Conservation (phyloP, 805 yeast genomes). For the Sugiyamaella chiloensis region DNA sequence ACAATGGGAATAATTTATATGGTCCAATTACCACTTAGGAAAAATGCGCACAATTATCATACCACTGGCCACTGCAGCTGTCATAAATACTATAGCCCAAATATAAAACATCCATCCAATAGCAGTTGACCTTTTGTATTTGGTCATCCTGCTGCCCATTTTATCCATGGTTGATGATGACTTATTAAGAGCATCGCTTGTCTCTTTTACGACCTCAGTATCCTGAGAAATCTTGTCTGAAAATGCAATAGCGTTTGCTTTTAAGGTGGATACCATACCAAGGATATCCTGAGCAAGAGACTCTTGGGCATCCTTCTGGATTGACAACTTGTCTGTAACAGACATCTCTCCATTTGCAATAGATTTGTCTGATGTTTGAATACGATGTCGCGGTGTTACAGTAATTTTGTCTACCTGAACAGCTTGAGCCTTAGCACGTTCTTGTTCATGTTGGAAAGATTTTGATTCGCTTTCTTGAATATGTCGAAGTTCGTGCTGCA, state of each 20-base stretch:
- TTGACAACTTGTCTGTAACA: conserved; percentile 26
- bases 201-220: conserved; percentile 31
- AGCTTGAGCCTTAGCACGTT: not conserved
- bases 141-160: conserved; percentile 34
- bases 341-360: conserved; percentile 7
- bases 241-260: conserved; percentile 46
- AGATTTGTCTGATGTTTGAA: too few species aligned
- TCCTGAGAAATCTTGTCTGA: conserved; percentile 38
- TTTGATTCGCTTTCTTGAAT: conserved; percentile 11
- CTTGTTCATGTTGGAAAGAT: conserved; percentile 2
- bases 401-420: conserved; percentile 6
- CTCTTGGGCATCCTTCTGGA: conserved; percentile 39
- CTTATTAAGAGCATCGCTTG: conserved; percentile 35
- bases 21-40: conserved; percentile 34
- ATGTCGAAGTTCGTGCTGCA: conserved; percentile 12
- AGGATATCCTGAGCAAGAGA: conserved; percentile 48
- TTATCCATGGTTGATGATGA: conserved; percentile 34
- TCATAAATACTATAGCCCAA: conserved; percentile 34
- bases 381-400: conserved; percentile 7
- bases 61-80: conserved; percentile 32
- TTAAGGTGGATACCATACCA: conserved; percentile 47
- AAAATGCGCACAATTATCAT: conserved; percentile 37
- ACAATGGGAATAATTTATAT: not conserved
- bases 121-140: conserved; percentile 35
- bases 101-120: conserved; percentile 42